These are phyloP conservation scores for Moricandia arvensis DNA, from an alignment of 345 rosid genomes.

Conservation along the genomic window DNA sequence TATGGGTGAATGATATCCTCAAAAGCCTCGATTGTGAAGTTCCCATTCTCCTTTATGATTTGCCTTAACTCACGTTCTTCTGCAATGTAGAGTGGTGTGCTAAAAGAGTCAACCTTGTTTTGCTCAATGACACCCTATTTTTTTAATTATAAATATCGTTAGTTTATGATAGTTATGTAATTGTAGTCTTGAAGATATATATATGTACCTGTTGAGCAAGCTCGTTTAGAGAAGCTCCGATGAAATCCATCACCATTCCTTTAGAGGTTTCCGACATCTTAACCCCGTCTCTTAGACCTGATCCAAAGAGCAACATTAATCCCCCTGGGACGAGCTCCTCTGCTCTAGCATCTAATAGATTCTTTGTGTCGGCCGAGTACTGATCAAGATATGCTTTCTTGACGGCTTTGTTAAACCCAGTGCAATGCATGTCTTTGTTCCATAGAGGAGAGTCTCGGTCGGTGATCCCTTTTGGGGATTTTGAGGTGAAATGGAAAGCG, in stretches of 20 bases:
- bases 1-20: constrained; percentile 20
- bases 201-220: constrained; percentile 39
- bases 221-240: constrained; percentile 34
- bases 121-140: constrained; percentile 24
- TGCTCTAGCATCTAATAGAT: constrained; percentile 38
- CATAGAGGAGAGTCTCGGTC: constrained; percentile 36
- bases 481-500: no score
- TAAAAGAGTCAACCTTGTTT: constrained; percentile 31
- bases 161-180: constrained; percentile 1
- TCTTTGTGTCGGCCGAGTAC: constrained; percentile 31
- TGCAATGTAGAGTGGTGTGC: constrained; percentile 8
- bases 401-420: constrained; percentile 29
- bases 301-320: constrained; percentile 34
- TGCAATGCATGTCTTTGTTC: constrained; percentile 49
- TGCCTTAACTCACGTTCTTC: constrained; percentile 3
- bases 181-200: background rate
- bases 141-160: background rate
- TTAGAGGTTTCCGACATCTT: constrained; percentile 15
- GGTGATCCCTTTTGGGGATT: constrained; percentile 29
- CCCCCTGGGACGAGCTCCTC: constrained; percentile 44
- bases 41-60: constrained; percentile 13
- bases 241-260: constrained; percentile 22
- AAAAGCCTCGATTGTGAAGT: constrained; percentile 23
- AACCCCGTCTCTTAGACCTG: constrained; percentile 27
- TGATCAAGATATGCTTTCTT: constrained; percentile 37